Base-by-base conservation (phyloP, 371 early-diverging fungal genomes). In the Mortierella sp. region DNA sequence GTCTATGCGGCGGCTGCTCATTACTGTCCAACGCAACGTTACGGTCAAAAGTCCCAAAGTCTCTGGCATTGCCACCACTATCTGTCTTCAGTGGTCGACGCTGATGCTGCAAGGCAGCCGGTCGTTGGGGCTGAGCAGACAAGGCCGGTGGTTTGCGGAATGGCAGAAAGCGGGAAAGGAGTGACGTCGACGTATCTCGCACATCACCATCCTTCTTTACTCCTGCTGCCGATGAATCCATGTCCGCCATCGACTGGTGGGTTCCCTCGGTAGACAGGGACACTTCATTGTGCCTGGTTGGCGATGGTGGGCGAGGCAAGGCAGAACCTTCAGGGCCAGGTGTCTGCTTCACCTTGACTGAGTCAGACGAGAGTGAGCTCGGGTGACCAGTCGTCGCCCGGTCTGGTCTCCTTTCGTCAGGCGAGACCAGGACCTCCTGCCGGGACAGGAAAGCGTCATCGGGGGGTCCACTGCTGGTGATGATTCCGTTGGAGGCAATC, bases 361-460 rank as follows among this genome's bases (percentile, higher is more conserved):
- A 9, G 19, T n/a, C 19, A 21, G 47, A 44, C 41, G 24, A 11
- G 24, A 14, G 47, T 52, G 28, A 34, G 44, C 27, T 28, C 24
- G 53, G 32, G n/a, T 59, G 41, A 31, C 12, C 23, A n/a, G n/a
- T n/a, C 46, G 34, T 44, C 59, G 30, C 64, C 54, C 64, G 23
- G 31, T 53, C 71, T 70, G 71, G 71, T 64, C 71, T 59, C 56
- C 37, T 64, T 69, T 61, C 47, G 57, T 21, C 43, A 43, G 63
- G 60, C 52, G 66, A 64, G 72, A 66, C 72, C 72, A 66, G 72
- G 37, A 27, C 24, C 42, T 43, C 62, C 61, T 61, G 49, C 9
- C 14, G 19, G 47, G 26, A 6, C 7, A 11, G 37, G 37, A 14
- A 14, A 9, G 58, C 11, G 27, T 24, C 21, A 43, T 57, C 30